Percentiles rank a stretch among this genome's conserved stretches.
These are phyloP conservation scores for Stephania japonica DNA, from an alignment of 164 flowering plant genomes.

Conservation along the genomic window DNA sequence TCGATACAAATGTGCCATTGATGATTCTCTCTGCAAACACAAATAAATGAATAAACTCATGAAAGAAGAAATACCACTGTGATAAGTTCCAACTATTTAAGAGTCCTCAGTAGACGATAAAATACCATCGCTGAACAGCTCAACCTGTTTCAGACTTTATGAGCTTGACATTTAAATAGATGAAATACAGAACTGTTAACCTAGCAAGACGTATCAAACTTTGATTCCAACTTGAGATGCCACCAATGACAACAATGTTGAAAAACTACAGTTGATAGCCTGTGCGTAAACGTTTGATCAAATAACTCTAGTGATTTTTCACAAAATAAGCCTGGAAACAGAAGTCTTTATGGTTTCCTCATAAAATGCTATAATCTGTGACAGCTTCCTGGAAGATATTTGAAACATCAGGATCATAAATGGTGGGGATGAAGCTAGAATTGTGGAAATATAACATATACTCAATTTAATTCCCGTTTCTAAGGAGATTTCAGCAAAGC, in stretches of 20 bases:
- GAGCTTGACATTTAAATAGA: background rate
- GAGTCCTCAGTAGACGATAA: too few relatives aligned
- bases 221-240: background rate
- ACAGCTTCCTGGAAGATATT: background rate
- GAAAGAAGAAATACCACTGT: background rate
- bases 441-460: background rate
- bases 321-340: background rate
- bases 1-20: slow-evolving; percentile 27
- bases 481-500: too few relatives aligned
- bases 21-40: slow-evolving; percentile 31
- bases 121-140: background rate
- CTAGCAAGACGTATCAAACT: background rate
- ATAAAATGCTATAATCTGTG: background rate
- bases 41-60: background rate
- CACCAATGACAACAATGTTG: background rate
- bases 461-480: too few relatives aligned
- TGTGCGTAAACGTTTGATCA: background rate
- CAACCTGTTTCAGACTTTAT: background rate
- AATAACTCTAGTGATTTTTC: background rate
- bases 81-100: background rate
- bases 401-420: background rate
- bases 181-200: background rate
- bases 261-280: background rate
- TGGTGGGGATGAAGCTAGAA: background rate
- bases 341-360: background rate